Percentiles rank a stretch among this genome's conserved stretches.
phyloP scores from a whole-genome alignment of 2,329 filamentous ascomycete genomes.

The Coniochaeta ligniaria region DNA sequence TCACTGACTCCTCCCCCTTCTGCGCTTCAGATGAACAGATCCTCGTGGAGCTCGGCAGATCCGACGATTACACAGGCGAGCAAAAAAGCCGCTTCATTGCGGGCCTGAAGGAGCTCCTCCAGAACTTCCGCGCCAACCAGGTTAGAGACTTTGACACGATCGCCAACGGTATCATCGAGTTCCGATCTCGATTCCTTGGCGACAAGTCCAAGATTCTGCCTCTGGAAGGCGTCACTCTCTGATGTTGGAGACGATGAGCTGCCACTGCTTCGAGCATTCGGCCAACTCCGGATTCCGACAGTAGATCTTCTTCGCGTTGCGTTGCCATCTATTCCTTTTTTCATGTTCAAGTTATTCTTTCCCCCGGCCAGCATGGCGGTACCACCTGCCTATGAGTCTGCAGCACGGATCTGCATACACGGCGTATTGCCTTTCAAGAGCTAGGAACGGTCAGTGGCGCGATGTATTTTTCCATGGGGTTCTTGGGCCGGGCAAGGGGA shows the following conservation, averaged over 20 bases:
- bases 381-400: background rate
- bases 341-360: background rate
- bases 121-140: conserved; percentile 50
- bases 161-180: conserved; percentile 59
- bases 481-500: background rate
- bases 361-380: background rate
- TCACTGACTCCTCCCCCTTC: conserved; percentile 37
- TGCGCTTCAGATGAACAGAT: conserved; percentile 60
- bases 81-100: conserved; percentile 55
- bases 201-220: conserved; percentile 58
- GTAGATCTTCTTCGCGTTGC: background rate
- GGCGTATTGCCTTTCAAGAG: background rate
- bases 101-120: conserved; percentile 55
- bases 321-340: background rate
- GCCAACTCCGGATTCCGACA: background rate
- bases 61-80: conserved; percentile 55
- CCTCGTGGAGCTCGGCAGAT: conserved; percentile 62
- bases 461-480: background rate
- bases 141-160: conserved; percentile 61
- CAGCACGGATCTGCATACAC: background rate
- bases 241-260: background rate
- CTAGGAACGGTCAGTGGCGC: background rate
- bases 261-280: background rate
- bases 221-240: conserved; percentile 38
- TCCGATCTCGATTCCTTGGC: conserved; percentile 56